Evolutionary conservation across 2,329 filamentous ascomycete genomes (phyloP), one percentile per base, ranked within the genome.

Genomic region (Penicillium olsonii): DNA sequence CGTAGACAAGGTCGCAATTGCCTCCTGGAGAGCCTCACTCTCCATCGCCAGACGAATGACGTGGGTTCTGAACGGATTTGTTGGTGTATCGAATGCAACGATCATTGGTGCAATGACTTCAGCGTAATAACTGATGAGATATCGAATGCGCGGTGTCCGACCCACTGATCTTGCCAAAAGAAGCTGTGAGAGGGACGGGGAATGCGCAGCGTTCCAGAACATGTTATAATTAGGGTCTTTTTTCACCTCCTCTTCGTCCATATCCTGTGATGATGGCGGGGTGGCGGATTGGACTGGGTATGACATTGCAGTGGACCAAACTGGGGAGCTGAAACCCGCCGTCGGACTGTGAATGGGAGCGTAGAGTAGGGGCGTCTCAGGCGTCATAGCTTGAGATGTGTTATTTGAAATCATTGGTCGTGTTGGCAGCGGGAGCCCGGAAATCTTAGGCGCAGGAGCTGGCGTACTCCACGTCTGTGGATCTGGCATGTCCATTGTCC

Each of bases 51-150:
- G 79, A 47, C 84, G 84, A 51, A 96, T 78, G 47, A 96, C 84
- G 65, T 95, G 87, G 61, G 86, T 84, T 53, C 91, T 82, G 68
- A 92, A 96, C 1, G 92, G 92, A 68, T 96, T 96, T 54, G 80
- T 81, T 1, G 88, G 87, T 10, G 86, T 86, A 67, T 97, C 92
- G 68, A 96, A 91, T 59, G 91, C 89, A 42, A 96, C 91, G 71
- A 96, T 88, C 51, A 90, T 90, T 5, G 90, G 89, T 59, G 91
- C 94, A 75, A 97, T 92, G 65, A 90, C 88, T 69, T 90, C 91
- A 66, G 92, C 87, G 72, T 95, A 96, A 72, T 96, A 96, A 67
- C 95, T 88, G 76, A 96, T 87, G 66, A 96, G 87, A 71, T 88
- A 95, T 57, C 88, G 87, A 76, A 95, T 87, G 65, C 90, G 87